Evolutionary conservation across 176 grass and related monocot species (phyloP).

Genomic region (Olyra latifolia): DNA sequence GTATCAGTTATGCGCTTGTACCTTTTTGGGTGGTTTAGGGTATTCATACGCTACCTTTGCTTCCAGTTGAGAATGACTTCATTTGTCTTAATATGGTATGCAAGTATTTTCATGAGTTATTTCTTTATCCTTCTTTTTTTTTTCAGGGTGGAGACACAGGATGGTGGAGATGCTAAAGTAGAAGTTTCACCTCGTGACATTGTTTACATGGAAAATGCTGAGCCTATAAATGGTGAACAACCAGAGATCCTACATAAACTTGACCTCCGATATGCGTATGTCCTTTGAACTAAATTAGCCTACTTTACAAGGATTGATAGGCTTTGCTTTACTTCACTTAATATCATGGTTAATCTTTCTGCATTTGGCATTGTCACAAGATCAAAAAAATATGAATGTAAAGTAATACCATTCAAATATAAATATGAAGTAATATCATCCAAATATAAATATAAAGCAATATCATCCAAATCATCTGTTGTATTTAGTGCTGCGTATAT

Average conservation of each 20-base stretch:
- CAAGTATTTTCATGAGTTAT: constrained; percentile 26
- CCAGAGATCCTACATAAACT: constrained; percentile 94
- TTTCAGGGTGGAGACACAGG: constrained; percentile 96
- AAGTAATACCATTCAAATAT: neutral
- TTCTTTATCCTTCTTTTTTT: constrained; percentile 32
- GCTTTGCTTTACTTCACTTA: constrained; percentile 27
- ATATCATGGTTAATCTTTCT: constrained; percentile 26
- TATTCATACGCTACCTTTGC: neutral
- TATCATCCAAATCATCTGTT: neutral
- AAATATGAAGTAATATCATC: neutral
- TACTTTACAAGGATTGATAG: constrained; percentile 36
- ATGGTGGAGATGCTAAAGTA: constrained; percentile 96
- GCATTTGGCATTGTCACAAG: constrained; percentile 11
- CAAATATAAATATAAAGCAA: neutral
- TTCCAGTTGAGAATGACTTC: constrained; percentile 6
- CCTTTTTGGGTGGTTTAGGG: neutral
- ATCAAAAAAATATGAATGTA: constrained; percentile 6
- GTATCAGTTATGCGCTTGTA: neutral
- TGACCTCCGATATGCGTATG: constrained; percentile 96
- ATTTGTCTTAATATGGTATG: constrained; percentile 16
- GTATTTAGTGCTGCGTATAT: neutral
- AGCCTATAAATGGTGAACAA: constrained; percentile 76
- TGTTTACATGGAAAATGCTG: constrained; percentile 86
- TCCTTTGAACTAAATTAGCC: constrained; percentile 25
- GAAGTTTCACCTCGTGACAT: constrained; percentile 99